Conservation (phyloP, 495 filamentous ascomycete genomes). For the Hypomontagnella submonticulosa region DNA sequence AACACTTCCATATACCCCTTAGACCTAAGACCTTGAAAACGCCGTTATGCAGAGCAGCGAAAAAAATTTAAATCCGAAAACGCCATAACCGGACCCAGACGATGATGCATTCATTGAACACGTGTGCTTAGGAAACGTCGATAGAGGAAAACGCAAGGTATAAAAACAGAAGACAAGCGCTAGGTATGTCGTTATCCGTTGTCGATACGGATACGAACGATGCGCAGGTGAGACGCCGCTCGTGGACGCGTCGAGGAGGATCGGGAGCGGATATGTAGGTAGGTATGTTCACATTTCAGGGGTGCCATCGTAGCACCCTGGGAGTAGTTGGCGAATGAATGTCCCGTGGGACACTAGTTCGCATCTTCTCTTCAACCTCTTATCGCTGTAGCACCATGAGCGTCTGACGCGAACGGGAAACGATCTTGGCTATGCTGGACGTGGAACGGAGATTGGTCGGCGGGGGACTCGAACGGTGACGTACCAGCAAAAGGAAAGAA, state of each 20-base stretch:
- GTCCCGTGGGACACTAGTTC: neutral
- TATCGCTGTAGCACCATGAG: constrained; percentile 55
- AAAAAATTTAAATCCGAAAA: constrained; percentile 23
- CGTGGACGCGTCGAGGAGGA: neutral
- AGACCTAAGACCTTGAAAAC: constrained; percentile 33
- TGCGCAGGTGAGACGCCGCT: neutral
- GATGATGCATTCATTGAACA: constrained; percentile 17
- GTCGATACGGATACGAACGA: constrained; percentile 4
- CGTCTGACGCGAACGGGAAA: constrained; percentile 54
- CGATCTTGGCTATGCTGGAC: constrained; percentile 49
- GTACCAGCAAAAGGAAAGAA: constrained; percentile 52
- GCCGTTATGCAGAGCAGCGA: constrained; percentile 40
- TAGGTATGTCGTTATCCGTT: constrained; percentile 1
- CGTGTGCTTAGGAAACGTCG: constrained; percentile 21
- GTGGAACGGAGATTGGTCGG: constrained; percentile 46
- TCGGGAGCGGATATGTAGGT: too few species aligned
- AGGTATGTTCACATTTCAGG: neutral
- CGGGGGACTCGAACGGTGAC: constrained; percentile 49
- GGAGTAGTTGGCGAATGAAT: neutral
- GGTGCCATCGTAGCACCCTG: too few species aligned
- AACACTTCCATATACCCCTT: constrained; percentile 28
- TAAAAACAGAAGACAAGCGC: constrained; percentile 11
- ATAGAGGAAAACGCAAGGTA: constrained; percentile 15
- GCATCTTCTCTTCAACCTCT: constrained; percentile 32
- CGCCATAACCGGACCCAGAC: constrained; percentile 26